phyloP scores from a whole-genome alignment of 352 stramenopile species.

The Phytophthora podocarpi region DNA sequence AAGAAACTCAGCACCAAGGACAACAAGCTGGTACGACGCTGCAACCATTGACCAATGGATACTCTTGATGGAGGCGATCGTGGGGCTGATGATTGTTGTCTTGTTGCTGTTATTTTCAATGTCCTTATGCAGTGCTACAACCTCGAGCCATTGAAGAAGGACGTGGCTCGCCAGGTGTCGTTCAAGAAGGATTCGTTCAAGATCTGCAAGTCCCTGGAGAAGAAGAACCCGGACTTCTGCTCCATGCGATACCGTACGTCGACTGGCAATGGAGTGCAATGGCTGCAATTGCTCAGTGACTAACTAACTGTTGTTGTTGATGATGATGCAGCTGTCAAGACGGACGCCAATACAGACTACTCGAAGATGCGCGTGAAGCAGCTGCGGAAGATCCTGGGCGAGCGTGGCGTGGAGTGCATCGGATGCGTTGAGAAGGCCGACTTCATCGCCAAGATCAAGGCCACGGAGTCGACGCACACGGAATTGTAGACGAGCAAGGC shows the following conservation, averaged over 20 bases:
- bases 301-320: slow-evolving; percentile 1
- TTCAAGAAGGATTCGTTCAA: slow-evolving; percentile 93
- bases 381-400: slow-evolving; percentile 93
- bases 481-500: slow-evolving; percentile 72
- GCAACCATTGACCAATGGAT: background rate
- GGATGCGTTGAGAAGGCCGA: slow-evolving; percentile 95
- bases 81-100: background rate
- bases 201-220: slow-evolving; percentile 94
- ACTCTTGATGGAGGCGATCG: background rate
- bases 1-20: slow-evolving; percentile 90
- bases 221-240: slow-evolving; percentile 96
- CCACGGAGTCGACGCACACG: slow-evolving; percentile 82
- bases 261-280: background rate
- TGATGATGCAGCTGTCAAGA: slow-evolving; percentile 85
- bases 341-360: slow-evolving; percentile 95
- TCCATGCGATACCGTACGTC: slow-evolving; percentile 93
- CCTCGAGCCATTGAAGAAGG: slow-evolving; percentile 94
- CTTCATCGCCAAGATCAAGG: slow-evolving; percentile 95
- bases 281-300: background rate
- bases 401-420: slow-evolving; percentile 92
- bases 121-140: slow-evolving; percentile 89
- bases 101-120: slow-evolving; percentile 9
- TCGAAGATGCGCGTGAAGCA: slow-evolving; percentile 95
- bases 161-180: slow-evolving; percentile 91
- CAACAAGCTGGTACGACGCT: slow-evolving; percentile 85